Percentiles rank a stretch among this genome's conserved stretches.
These are phyloP conservation scores for Microdochium paspali DNA, from an alignment of 2,329 filamentous ascomycete species.

Conservation along the genomic window DNA sequence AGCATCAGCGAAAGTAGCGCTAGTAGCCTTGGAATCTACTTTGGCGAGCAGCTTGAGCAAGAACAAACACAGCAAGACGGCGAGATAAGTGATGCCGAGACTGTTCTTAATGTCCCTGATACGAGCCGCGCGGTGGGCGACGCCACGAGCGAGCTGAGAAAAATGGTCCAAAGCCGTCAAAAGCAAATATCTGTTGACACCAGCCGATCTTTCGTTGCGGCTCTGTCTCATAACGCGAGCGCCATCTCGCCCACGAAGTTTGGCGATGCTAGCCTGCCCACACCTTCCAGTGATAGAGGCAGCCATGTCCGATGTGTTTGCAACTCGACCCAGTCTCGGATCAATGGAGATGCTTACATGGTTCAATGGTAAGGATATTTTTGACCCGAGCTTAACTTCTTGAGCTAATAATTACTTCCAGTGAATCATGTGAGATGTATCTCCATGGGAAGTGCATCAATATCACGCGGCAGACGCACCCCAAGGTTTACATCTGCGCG, in stretches of 20 bases:
- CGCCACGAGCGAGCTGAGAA: constrained; percentile 50
- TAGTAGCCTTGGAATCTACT: constrained; percentile 28
- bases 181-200: constrained; percentile 26
- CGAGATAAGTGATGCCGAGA: constrained; percentile 50
- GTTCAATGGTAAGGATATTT: constrained; percentile 45
- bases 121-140: constrained; percentile 34
- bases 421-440: constrained; percentile 54
- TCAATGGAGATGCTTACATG: constrained; percentile 43
- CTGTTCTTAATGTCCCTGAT: constrained; percentile 37
- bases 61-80: constrained; percentile 20
- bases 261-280: constrained; percentile 36
- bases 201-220: constrained; percentile 24
- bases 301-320: constrained; percentile 49
- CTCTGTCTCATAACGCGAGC: constrained; percentile 11
- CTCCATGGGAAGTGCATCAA: constrained; percentile 56
- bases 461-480: constrained; percentile 45
- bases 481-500: constrained; percentile 53
- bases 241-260: constrained; percentile 42
- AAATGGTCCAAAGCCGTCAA: constrained; percentile 43
- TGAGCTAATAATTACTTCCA: too few relatives aligned
- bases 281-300: constrained; percentile 31
- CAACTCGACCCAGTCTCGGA: constrained; percentile 21
- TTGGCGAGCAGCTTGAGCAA: constrained; percentile 20
- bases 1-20: constrained; percentile 41
- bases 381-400: not conserved